These are phyloP conservation scores for Chaetomiaceae sp. DNA, from an alignment of 2,329 filamentous ascomycete genomes.

Conservation along the genomic window DNA sequence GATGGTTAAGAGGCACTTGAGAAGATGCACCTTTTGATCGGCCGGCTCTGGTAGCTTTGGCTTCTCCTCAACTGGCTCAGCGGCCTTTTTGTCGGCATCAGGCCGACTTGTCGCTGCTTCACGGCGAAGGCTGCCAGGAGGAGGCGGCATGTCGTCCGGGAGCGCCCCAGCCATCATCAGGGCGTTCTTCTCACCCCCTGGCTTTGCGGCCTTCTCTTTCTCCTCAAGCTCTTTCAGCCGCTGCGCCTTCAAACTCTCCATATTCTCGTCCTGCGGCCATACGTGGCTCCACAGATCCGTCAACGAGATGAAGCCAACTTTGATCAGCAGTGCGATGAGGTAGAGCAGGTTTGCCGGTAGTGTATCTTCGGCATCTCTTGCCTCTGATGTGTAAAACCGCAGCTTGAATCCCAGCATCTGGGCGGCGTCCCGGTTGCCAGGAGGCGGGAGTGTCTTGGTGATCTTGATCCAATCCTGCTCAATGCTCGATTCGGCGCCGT, in stretches of 20 bases:
- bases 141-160: slow-evolving; percentile 66
- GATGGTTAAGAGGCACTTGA: slow-evolving; percentile 81
- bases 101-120: slow-evolving; percentile 45
- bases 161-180: slow-evolving; percentile 81
- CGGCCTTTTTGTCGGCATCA: slow-evolving; percentile 47
- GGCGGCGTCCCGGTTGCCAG: slow-evolving; percentile 84
- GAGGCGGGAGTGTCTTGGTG: slow-evolving; percentile 75
- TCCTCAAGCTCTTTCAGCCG: slow-evolving; percentile 72
- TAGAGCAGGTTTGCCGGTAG: slow-evolving; percentile 91
- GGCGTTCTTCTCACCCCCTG: slow-evolving; percentile 72
- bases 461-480: slow-evolving; percentile 69
- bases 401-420: slow-evolving; percentile 96
- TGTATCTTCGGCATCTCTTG: slow-evolving; percentile 66
- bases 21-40: slow-evolving; percentile 81
- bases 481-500: slow-evolving; percentile 47
- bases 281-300: slow-evolving; percentile 88
- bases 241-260: slow-evolving; percentile 66
- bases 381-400: slow-evolving; percentile 81
- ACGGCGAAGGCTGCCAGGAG: slow-evolving; percentile 40
- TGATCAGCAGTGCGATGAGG: slow-evolving; percentile 84
- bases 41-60: slow-evolving; percentile 60
- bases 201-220: slow-evolving; percentile 63
- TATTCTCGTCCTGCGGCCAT: slow-evolving; percentile 75
- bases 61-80: slow-evolving; percentile 41
- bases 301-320: slow-evolving; percentile 93